These are phyloP conservation scores for Pleurotus salmoneostramineus DNA, from an alignment of 768 basidiomycete genomes.

Conservation along the genomic window DNA sequence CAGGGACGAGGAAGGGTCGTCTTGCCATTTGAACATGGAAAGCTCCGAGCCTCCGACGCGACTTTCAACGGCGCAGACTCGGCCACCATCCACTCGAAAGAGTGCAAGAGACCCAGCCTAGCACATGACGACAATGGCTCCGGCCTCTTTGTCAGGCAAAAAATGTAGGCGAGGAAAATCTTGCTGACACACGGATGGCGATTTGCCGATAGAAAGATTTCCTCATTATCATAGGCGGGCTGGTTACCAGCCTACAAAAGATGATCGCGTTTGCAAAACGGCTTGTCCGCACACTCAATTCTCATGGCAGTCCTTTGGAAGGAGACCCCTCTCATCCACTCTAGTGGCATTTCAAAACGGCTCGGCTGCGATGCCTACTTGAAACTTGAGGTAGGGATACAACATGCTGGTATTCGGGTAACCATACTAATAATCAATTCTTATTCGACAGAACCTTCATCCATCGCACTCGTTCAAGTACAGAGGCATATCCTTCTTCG, in stretches of 20 bases:
- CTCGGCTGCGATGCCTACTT: constrained; percentile 55
- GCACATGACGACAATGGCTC: no score
- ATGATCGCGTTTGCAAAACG: constrained; percentile 12
- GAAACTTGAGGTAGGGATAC: constrained; percentile 60
- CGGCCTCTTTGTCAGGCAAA: no score
- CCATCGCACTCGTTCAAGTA: constrained; percentile 76
- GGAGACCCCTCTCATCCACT: constrained; percentile 65
- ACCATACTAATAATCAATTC: constrained; percentile 4
- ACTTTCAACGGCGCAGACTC: no score
- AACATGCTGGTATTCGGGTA: background rate
- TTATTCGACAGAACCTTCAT: constrained; percentile 55
- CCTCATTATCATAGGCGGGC: no score
- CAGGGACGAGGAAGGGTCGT: no score
- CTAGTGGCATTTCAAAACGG: constrained; percentile 50
- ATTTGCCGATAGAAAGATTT: no score
- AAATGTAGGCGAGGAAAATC: background rate
- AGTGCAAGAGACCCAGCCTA: no score
- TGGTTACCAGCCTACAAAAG: background rate
- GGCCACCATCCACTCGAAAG: no score
- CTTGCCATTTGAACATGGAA: no score
- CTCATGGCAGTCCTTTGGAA: constrained; percentile 33
- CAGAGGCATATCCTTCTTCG: constrained; percentile 64
- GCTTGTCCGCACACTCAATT: constrained; percentile 14
- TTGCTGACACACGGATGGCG: no score
- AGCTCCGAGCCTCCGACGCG: no score